A percentile compares a stretch with the other conserved stretches of the same genome.
Conservation (phyloP, 345 rosid species). For the Rhizophora apiculata region DNA sequence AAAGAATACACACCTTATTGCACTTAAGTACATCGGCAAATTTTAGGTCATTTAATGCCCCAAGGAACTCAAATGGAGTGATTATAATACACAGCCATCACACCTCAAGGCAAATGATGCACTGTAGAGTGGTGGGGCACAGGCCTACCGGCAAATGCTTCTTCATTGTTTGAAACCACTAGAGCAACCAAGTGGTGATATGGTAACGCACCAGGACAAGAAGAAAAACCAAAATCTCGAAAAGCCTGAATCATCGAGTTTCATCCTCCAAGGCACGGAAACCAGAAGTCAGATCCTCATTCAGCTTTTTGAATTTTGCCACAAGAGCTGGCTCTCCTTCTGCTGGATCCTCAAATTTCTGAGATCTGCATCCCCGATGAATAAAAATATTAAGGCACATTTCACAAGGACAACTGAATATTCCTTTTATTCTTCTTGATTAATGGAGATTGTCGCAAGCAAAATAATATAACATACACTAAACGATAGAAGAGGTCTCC, state of each 20-base stretch:
- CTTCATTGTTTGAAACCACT: constrained; percentile 3
- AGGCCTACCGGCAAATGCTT: constrained; percentile 15
- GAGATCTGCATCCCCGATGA: constrained; percentile 59
- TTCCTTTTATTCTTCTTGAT: no score
- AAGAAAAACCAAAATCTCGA: neutral
- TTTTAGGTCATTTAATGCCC: constrained; percentile 12
- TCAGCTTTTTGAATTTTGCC: constrained; percentile 77
- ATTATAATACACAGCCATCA: constrained; percentile 16
- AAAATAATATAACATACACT: constrained; percentile 56
- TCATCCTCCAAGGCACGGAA: constrained; percentile 98
- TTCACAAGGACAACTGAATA: neutral
- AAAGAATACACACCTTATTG: constrained; percentile 33
- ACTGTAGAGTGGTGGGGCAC: constrained; percentile 1
- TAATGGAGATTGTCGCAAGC: neutral
- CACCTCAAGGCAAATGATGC: constrained; percentile 13
- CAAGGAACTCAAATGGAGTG: neutral
- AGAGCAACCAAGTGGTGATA: constrained; percentile 12
- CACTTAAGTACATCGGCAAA: constrained; percentile 23
- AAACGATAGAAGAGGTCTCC: constrained; percentile 97
- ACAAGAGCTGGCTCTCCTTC: constrained; percentile 91
- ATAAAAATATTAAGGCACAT: neutral
- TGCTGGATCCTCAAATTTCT: constrained; percentile 99
- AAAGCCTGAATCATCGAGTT: constrained; percentile 54
- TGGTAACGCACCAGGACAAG: neutral
- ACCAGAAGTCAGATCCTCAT: constrained; percentile 86